A percentile compares a stretch with the other conserved stretches of the same genome.
Evolutionary conservation across 2,329 filamentous ascomycete genomes (phyloP).

Genomic region (Trichoderma atrobrunneum): DNA sequence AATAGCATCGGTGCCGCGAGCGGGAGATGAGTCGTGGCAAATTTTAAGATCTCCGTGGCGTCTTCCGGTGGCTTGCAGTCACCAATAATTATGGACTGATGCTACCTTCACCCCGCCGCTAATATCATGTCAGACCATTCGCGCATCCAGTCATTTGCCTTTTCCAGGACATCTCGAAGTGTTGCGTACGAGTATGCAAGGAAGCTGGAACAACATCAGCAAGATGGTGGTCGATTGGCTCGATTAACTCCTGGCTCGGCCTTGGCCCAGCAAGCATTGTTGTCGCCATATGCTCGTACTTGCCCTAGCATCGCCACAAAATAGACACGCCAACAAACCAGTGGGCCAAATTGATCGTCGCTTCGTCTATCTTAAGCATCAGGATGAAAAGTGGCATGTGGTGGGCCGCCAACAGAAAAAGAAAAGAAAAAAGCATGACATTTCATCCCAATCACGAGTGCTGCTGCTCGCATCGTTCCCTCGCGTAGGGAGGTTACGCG

Average conservation of each 20-base stretch:
- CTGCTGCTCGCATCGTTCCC: neutral
- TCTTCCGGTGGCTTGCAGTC: neutral
- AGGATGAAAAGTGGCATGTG: neutral
- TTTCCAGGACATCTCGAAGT: neutral
- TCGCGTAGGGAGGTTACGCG: neutral
- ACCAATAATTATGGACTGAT: neutral
- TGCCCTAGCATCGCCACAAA: neutral
- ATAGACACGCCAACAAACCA: neutral
- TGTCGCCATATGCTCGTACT: neutral
- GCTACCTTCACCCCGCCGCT: neutral
- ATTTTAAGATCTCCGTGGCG: neutral
- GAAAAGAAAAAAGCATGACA: neutral
- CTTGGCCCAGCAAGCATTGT: neutral
- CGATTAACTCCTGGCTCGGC: neutral
- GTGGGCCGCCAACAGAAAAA: neutral
- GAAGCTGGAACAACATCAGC: neutral
- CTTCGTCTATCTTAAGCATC: conserved; percentile 9
- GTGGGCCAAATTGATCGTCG: conserved; percentile 7
- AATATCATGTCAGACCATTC: conserved; percentile 7
- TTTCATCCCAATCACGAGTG: neutral
- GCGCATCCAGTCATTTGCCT: neutral
- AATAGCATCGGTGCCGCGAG: neutral
- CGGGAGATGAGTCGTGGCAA: neutral
- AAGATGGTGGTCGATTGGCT: neutral
- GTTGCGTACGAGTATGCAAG: neutral